Conservation (phyloP, 371 early-diverging fungal genomes). For the Mucor saturninus region DNA sequence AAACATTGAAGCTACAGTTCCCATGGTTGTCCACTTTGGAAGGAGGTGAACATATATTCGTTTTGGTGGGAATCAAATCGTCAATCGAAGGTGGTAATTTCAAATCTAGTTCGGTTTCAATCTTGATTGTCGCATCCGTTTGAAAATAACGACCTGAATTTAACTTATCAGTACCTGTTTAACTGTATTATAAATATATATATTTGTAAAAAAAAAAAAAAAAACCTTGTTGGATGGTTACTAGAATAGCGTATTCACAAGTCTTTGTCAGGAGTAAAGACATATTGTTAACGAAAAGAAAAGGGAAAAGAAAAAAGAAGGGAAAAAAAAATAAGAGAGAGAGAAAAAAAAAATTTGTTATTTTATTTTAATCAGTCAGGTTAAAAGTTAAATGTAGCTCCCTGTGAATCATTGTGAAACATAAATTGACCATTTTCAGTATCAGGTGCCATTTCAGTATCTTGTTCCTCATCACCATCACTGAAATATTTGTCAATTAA, state of each 20-base stretch:
- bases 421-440: conserved; percentile 59
- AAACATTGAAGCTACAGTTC: conserved; percentile 32
- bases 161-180: neutral
- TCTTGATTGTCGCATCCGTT: conserved; percentile 15
- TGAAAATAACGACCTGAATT: conserved; percentile 32
- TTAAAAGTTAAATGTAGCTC: conserved; percentile 71
- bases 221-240: conserved; percentile 51
- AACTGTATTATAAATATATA: neutral
- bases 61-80: conserved; percentile 51
- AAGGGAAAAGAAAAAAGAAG: neutral
- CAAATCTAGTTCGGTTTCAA: conserved; percentile 49
- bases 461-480: conserved; percentile 76
- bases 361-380: neutral
- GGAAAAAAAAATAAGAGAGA: conserved; percentile 3
- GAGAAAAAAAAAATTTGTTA: conserved; percentile 14
- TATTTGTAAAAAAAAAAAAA: conserved; percentile 13
- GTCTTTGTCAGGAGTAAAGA: conserved; percentile 53
- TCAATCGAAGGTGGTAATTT: conserved; percentile 47
- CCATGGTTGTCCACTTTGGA: conserved; percentile 33
- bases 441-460: conserved; percentile 57
- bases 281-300: conserved; percentile 25
- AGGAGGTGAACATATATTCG: conserved; percentile 37
- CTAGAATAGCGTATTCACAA: conserved; percentile 55
- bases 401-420: conserved; percentile 68
- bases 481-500: conserved; percentile 95